These are phyloP conservation scores for Vigna unguiculata DNA, from an alignment of 306 rosid species.

Conservation along the genomic window DNA sequence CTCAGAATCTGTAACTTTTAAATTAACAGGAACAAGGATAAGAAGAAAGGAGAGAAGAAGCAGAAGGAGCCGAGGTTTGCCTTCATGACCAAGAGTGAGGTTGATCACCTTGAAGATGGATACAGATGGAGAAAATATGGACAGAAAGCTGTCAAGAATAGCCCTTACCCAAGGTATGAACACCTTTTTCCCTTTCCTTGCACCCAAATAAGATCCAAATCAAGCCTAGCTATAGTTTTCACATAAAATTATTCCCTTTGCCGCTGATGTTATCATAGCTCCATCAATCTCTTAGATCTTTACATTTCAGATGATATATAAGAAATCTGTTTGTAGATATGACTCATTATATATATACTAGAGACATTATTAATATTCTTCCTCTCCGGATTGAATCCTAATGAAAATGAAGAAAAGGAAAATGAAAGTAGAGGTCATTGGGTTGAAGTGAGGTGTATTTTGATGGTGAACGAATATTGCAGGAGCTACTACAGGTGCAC, in stretches of 20 bases:
- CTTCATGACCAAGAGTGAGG: conserved; percentile 91
- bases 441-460: not conserved
- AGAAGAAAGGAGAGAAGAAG: conserved; percentile 85
- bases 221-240: conserved; percentile 1
- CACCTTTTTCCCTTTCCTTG: not conserved
- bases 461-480: not conserved
- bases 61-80: conserved; percentile 81
- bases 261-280: not conserved
- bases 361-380: not conserved
- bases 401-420: not conserved
- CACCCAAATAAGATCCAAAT: conserved; percentile 1
- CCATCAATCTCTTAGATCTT: conserved; percentile 10
- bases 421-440: not conserved
- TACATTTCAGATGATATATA: not conserved
- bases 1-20: not conserved
- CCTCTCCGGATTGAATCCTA: not conserved
- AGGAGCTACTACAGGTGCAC: conserved; percentile 94
- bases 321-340: not conserved
- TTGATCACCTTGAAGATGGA: conserved; percentile 92
- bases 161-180: conserved; percentile 81
- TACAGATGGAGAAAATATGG: conserved; percentile 94
- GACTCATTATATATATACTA: not conserved
- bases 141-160: conserved; percentile 86
- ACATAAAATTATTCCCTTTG: conserved; percentile 3
- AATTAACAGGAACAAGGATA: conserved; percentile 53